A percentile compares a stretch with the other conserved stretches of the same genome.
These are phyloP conservation scores for Hebeloma cylindrosporum DNA, from an alignment of 768 basidiomycete species.

Conservation along the genomic window DNA sequence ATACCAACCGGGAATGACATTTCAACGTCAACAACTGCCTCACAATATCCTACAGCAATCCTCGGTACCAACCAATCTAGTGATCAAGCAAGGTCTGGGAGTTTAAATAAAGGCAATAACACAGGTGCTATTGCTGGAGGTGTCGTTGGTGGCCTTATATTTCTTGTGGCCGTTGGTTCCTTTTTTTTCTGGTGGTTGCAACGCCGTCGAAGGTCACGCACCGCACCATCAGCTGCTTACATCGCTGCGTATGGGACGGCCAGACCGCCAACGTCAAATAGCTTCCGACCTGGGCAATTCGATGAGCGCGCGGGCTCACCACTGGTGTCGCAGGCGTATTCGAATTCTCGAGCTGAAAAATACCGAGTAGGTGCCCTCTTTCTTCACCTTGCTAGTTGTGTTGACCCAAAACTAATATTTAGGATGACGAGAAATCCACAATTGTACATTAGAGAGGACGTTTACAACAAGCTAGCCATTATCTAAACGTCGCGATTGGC, in stretches of 20 bases:
- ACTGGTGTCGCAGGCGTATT: too few relatives aligned
- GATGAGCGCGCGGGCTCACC: not conserved
- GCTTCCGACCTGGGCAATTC: constrained; percentile 9
- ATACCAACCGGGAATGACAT: too few relatives aligned
- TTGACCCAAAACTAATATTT: too few relatives aligned
- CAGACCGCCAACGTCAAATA: constrained; percentile 15
- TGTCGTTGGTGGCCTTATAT: constrained; percentile 40
- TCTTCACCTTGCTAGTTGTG: too few relatives aligned
- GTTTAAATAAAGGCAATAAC: constrained; percentile 16
- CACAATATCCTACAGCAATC: not conserved
- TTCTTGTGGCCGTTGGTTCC: constrained; percentile 30
- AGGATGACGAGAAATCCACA: too few relatives aligned
- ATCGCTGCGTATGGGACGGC: constrained; percentile 14
- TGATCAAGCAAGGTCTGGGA: not conserved
- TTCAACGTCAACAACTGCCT: too few relatives aligned
- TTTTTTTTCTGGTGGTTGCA: constrained; percentile 17
- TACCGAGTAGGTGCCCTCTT: too few relatives aligned
- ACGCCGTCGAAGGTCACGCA: constrained; percentile 13
- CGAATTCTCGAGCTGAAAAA: too few relatives aligned
- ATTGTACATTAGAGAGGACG: too few relatives aligned
- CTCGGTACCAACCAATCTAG: not conserved
- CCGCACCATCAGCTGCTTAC: constrained; percentile 19
- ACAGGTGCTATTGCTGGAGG: constrained; percentile 50
- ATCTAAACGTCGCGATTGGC: too few relatives aligned
- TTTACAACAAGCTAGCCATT: too few relatives aligned